Conservation (phyloP, 352 stramenopile genomes). For the Pythium rhizo-oryzae region DNA sequence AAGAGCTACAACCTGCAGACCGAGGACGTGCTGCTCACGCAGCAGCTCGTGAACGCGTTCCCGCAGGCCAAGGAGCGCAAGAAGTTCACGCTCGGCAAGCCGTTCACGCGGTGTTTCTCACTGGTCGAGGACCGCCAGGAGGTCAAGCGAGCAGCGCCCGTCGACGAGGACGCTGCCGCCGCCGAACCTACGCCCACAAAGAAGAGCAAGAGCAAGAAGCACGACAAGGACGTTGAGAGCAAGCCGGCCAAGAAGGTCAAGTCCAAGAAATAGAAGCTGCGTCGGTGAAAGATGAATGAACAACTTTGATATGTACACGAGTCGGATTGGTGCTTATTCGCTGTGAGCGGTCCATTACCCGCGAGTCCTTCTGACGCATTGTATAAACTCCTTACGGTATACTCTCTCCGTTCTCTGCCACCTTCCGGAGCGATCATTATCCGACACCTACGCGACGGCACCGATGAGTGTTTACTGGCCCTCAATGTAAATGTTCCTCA, state of each 20-base stretch:
- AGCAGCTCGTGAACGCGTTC: constrained; percentile 82
- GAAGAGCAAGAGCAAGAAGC: constrained; percentile 61
- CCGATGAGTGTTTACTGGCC: no score
- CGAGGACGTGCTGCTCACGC: constrained; percentile 63
- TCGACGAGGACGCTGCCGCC: constrained; percentile 1
- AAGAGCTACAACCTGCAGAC: constrained; percentile 63
- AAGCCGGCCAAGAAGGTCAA: constrained; percentile 37
- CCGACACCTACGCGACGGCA: no score
- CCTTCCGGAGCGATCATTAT: no score
- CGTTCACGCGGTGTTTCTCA: constrained; percentile 75
- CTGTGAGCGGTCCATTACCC: no score
- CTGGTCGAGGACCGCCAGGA: constrained; percentile 53
- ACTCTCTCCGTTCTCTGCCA: no score
- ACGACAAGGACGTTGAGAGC: constrained; percentile 41
- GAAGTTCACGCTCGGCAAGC: constrained; percentile 70
- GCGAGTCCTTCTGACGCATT: no score
- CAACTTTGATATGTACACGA: background rate
- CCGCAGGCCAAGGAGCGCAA: constrained; percentile 55
- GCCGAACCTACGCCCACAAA: constrained; percentile 27
- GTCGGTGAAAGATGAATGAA: background rate
- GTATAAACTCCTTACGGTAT: no score
- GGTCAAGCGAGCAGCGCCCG: constrained; percentile 9
- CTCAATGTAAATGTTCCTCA: no score
- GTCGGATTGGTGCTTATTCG: background rate
- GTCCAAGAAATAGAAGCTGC: constrained; percentile 25